Evolutionary conservation across 2,329 filamentous ascomycete species (phyloP).

Genomic region (Diaporthe velutina): DNA sequence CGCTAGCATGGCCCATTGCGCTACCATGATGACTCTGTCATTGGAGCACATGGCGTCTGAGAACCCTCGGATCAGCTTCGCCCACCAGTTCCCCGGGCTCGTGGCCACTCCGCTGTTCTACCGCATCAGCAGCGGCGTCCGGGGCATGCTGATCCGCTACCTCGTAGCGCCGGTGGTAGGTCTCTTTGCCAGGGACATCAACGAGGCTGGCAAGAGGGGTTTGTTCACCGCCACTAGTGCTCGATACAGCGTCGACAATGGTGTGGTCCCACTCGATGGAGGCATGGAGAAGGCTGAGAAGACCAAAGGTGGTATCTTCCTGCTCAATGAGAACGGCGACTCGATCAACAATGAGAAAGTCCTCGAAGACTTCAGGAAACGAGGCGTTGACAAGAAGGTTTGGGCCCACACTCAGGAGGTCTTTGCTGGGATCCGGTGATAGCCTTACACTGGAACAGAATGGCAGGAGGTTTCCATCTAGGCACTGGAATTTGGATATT

Average conservation of each 20-base stretch:
- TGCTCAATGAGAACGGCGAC: constrained; percentile 21
- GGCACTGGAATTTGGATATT: not conserved
- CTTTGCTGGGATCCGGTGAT: not conserved
- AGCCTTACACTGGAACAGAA: not conserved
- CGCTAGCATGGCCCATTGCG: constrained; percentile 57
- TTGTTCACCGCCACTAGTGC: constrained; percentile 25
- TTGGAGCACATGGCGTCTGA: constrained; percentile 59
- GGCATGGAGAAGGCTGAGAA: constrained; percentile 7
- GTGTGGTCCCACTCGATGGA: constrained; percentile 1
- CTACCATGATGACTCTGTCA: constrained; percentile 61
- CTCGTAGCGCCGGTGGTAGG: constrained; percentile 1
- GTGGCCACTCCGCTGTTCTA: constrained; percentile 40
- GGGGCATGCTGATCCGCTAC: constrained; percentile 1
- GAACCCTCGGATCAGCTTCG: constrained; percentile 53
- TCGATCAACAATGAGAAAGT: constrained; percentile 28
- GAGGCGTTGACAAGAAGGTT: constrained; percentile 11
- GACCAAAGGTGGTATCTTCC: constrained; percentile 17
- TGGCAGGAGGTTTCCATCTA: not conserved
- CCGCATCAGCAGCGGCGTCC: not conserved
- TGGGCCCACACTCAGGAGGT: constrained; percentile 19
- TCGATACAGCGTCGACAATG: constrained; percentile 12
- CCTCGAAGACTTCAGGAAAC: constrained; percentile 2
- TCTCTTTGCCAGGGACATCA: constrained; percentile 8
- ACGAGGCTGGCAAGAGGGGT: constrained; percentile 15
- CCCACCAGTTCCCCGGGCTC: constrained; percentile 50